phyloP scores from a whole-genome alignment of 1,284 basidiomycete genomes.

The Puccinia hordei region DNA sequence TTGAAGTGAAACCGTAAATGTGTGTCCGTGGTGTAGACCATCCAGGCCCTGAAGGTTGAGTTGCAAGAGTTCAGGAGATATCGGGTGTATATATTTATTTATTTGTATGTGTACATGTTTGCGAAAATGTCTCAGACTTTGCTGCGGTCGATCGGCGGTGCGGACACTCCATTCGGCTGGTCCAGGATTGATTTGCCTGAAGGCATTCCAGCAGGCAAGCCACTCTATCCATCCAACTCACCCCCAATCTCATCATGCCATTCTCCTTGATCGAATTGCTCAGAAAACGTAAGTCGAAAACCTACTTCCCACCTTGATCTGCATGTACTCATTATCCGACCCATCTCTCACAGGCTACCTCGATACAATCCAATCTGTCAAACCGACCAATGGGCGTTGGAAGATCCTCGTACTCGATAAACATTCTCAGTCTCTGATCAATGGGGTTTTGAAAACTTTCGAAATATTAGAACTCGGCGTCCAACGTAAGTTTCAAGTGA shows the following conservation, averaged over 20 bases:
- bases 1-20: too few species aligned
- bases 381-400: conserved; percentile 46
- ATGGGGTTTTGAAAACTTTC: conserved; percentile 84
- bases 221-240: background rate
- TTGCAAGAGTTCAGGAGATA: too few species aligned
- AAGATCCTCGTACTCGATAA: conserved; percentile 50
- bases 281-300: conserved; percentile 18
- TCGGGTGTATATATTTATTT: too few species aligned
- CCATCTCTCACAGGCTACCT: conserved; percentile 29
- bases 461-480: conserved; percentile 93
- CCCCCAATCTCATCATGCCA: conserved; percentile 7
- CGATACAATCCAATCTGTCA: conserved; percentile 49
- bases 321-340: background rate
- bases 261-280: conserved; percentile 33
- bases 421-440: conserved; percentile 70
- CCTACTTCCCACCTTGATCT: background rate
- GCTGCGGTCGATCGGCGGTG: background rate
- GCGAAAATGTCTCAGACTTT: too few species aligned
- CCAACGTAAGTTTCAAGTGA: conserved; percentile 62
- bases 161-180: background rate
- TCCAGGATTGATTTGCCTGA: background rate
- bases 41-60: too few species aligned
- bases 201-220: background rate
- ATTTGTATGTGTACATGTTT: too few species aligned
- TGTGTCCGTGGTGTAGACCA: too few species aligned